These are phyloP conservation scores for Protomyces arabidopsidicola DNA, from an alignment of 1,139 yeast genomes.

Conservation along the genomic window DNA sequence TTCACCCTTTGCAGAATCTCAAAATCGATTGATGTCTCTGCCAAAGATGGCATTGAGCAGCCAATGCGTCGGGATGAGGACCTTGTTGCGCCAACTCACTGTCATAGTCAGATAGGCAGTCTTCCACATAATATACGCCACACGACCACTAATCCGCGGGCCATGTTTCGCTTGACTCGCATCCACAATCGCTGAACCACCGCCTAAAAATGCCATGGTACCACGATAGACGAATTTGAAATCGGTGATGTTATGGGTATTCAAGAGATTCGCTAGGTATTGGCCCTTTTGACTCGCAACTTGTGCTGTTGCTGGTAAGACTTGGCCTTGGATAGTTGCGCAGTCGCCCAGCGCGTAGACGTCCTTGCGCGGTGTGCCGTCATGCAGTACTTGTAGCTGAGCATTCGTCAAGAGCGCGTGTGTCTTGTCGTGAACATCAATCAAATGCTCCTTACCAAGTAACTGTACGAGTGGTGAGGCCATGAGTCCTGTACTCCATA, in stretches of 20 bases:
- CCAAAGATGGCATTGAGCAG: constrained; percentile 44
- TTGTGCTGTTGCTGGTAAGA: constrained; percentile 26
- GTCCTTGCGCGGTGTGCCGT: constrained; percentile 53
- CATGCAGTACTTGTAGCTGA: constrained; percentile 52
- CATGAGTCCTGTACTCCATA: constrained; percentile 67
- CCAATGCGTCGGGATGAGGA: constrained; percentile 58
- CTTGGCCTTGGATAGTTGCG: constrained; percentile 51
- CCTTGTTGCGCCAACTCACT: constrained; percentile 56
- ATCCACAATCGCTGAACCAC: constrained; percentile 60
- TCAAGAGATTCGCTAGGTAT: constrained; percentile 49
- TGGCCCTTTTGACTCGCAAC: constrained; percentile 19
- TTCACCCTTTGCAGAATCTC: not conserved
- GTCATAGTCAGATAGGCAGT: constrained; percentile 60
- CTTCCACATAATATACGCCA: constrained; percentile 65
- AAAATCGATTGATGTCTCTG: constrained; percentile 20
- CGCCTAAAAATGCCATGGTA: constrained; percentile 58
- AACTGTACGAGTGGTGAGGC: constrained; percentile 4
- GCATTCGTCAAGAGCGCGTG: constrained; percentile 38
- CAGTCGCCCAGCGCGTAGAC: constrained; percentile 67
- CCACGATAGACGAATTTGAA: constrained; percentile 57
- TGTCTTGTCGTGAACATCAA: not conserved
- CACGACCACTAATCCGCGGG: constrained; percentile 49
- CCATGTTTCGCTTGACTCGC: constrained; percentile 45
- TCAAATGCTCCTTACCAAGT: not conserved
- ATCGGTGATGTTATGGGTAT: constrained; percentile 42